phyloP scores from a whole-genome alignment of 495 filamentous ascomycete species.

The Talaromyces adpressus region DNA sequence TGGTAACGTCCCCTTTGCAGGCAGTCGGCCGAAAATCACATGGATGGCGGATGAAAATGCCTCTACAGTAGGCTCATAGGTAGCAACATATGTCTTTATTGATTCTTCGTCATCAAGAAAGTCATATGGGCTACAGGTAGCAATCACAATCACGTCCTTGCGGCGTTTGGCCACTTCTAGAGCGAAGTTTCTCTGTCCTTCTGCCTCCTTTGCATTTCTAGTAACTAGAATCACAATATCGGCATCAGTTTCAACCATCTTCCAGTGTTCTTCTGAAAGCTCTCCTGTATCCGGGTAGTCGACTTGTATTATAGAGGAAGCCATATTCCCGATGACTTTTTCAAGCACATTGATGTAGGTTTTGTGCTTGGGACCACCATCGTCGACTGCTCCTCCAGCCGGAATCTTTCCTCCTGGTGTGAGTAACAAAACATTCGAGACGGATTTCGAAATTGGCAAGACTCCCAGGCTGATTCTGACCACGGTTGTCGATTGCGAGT shows the following conservation, averaged over 20 bases:
- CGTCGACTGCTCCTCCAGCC: constrained; percentile 39
- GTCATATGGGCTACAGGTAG: constrained; percentile 43
- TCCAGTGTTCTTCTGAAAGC: constrained; percentile 24
- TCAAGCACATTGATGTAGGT: constrained; percentile 22
- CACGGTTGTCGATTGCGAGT: constrained; percentile 35
- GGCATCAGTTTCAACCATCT: constrained; percentile 21
- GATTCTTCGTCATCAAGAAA: constrained; percentile 31
- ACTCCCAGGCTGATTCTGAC: constrained; percentile 24
- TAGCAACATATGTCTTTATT: constrained; percentile 37
- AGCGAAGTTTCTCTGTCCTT: constrained; percentile 31
- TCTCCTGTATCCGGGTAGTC: constrained; percentile 21
- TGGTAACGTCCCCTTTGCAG: constrained; percentile 29
- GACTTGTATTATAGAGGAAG: constrained; percentile 22
- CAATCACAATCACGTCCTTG: constrained; percentile 29
- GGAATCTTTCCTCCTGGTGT: constrained; percentile 34
- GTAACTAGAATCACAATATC: constrained; percentile 36
- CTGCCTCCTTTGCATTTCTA: constrained; percentile 35
- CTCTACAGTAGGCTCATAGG: constrained; percentile 42
- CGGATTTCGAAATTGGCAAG: constrained; percentile 27
- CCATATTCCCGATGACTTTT: constrained; percentile 17
- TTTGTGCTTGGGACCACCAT: constrained; percentile 23
- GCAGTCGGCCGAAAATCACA: constrained; percentile 32
- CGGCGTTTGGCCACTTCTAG: constrained; percentile 24
- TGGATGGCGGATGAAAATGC: constrained; percentile 34
- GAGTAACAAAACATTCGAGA: constrained; percentile 30